Conservation (phyloP, 1,284 basidiomycete species). For the Marasmius fiardii region DNA sequence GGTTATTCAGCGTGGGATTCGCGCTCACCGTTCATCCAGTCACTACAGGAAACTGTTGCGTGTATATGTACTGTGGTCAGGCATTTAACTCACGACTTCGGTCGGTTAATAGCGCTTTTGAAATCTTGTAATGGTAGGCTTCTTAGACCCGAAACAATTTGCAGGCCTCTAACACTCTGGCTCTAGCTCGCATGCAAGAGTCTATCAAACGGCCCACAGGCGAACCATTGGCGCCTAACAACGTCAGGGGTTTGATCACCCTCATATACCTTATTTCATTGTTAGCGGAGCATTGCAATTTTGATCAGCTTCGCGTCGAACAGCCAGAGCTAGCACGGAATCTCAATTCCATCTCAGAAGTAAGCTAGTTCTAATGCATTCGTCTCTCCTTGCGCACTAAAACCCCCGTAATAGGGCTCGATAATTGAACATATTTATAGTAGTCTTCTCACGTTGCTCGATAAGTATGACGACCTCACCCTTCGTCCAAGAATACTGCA, state of each 20-base stretch:
- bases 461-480: slow-evolving; percentile 50
- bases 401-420: slow-evolving; percentile 44
- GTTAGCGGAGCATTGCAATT: slow-evolving; percentile 85
- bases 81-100: slow-evolving; percentile 84
- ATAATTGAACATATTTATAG: slow-evolving; percentile 83
- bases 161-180: slow-evolving; percentile 20
- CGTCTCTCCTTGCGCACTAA: slow-evolving; percentile 6
- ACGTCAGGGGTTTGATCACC: slow-evolving; percentile 47
- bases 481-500: slow-evolving; percentile 70
- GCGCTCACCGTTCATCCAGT: slow-evolving; percentile 35
- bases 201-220: slow-evolving; percentile 35
- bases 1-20: not conserved
- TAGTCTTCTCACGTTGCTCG: slow-evolving; percentile 68
- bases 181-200: slow-evolving; percentile 52
- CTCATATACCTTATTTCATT: slow-evolving; percentile 82
- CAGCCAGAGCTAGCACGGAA: slow-evolving; percentile 57
- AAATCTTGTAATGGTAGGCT: slow-evolving; percentile 77
- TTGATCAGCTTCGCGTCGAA: slow-evolving; percentile 71
- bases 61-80: slow-evolving; percentile 88
- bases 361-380: slow-evolving; percentile 23
- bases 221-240: slow-evolving; percentile 28
- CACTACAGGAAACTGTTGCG: slow-evolving; percentile 86
- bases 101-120: slow-evolving; percentile 71
- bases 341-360: slow-evolving; percentile 59
- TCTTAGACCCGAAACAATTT: not conserved